Percentiles rank a stretch among this genome's conserved stretches.
Conservation (phyloP, 352 stramenopile genomes). For the Globisporangium polare region DNA sequence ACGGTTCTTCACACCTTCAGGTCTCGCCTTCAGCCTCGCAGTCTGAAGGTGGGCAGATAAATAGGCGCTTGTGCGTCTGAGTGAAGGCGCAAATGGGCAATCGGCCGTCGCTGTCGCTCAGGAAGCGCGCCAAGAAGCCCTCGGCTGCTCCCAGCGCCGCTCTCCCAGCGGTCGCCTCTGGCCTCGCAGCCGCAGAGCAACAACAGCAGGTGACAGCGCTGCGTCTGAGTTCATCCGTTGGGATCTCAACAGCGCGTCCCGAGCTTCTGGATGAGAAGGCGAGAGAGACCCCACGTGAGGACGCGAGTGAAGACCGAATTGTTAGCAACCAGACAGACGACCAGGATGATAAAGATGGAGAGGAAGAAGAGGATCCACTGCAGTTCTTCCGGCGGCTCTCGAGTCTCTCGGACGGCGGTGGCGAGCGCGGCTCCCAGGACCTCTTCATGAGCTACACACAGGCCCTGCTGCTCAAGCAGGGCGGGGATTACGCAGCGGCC, state of each 20-base stretch:
- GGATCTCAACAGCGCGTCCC: background rate
- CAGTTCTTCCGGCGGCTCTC: constrained; percentile 26
- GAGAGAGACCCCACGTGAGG: background rate
- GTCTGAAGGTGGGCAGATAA: no score
- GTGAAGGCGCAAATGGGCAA: constrained; percentile 11
- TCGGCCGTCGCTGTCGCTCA: constrained; percentile 4
- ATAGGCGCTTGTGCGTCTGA: background rate
- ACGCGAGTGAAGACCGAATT: background rate
- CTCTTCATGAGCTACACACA: constrained; percentile 36
- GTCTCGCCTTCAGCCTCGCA: no score
- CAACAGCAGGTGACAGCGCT: background rate
- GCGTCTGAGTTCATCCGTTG: background rate
- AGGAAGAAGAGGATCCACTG: constrained; percentile 20
- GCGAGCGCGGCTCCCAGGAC: constrained; percentile 13
- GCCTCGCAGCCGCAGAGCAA: background rate
- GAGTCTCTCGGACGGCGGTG: background rate
- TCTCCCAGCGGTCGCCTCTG: background rate
- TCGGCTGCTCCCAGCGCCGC: background rate
- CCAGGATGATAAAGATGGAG: background rate
- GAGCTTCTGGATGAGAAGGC: background rate
- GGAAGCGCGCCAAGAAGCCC: background rate
- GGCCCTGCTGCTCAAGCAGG: constrained; percentile 37
- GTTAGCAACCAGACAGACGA: constrained; percentile 3
- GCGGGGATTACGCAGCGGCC: constrained; percentile 27
- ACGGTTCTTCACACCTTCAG: no score